Conservation (phyloP, 179 eudicot species). For the Heliamphora pulchella region DNA sequence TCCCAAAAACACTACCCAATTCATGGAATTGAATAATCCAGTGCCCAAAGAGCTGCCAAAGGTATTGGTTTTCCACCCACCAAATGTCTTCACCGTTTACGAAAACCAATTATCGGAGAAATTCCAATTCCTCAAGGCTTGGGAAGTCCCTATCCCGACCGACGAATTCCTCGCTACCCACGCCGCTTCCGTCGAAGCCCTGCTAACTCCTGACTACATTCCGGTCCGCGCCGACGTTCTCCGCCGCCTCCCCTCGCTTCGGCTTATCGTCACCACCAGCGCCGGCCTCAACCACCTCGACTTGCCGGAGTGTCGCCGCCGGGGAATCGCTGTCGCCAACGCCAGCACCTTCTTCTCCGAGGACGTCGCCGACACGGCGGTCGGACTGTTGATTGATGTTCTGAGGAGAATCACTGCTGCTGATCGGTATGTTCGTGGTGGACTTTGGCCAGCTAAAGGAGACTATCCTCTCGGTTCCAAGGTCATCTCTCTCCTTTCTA, state of each 20-base stretch:
- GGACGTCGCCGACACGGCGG: constrained; percentile 56
- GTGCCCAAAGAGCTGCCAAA: constrained; percentile 21
- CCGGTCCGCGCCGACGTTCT: constrained; percentile 35
- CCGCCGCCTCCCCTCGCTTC: constrained; percentile 41
- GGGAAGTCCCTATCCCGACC: constrained; percentile 40
- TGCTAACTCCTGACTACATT: constrained; percentile 20
- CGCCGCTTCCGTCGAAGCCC: constrained; percentile 18
- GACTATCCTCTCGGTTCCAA: constrained; percentile 34
- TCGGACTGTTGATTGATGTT: constrained; percentile 50
- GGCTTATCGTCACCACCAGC: constrained; percentile 48
- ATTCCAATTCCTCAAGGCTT: constrained; percentile 45
- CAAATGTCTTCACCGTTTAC: constrained; percentile 18
- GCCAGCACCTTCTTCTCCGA: constrained; percentile 30
- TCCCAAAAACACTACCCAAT: neutral
- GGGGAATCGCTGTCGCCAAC: constrained; percentile 44
- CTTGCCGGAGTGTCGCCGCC: constrained; percentile 54
- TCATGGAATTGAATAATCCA: neutral
- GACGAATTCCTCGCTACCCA: constrained; percentile 31
- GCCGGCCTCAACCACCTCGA: constrained; percentile 60
- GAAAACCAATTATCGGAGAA: constrained; percentile 26
- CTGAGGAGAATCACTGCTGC: constrained; percentile 41
- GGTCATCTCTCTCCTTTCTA: constrained; percentile 23
- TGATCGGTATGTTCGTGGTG: constrained; percentile 42
- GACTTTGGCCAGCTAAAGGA: constrained; percentile 39
- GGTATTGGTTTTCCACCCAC: constrained; percentile 40